Percentiles rank a stretch among this genome's conserved stretches.
Evolutionary conservation across 371 early-diverging fungal genomes (phyloP).

Genomic region (Rhizomucor pusillus): DNA sequence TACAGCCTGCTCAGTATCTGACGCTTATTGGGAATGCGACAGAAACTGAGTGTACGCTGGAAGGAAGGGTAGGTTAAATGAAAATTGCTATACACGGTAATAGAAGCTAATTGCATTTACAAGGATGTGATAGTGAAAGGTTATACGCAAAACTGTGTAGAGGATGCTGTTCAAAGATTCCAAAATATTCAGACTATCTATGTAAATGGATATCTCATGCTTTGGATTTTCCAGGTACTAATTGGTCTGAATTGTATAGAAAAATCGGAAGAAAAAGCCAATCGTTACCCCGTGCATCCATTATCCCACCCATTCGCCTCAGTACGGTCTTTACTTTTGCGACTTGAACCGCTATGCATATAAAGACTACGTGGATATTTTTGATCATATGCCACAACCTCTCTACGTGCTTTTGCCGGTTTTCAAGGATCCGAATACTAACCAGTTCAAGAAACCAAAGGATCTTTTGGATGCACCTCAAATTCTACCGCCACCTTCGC

Average conservation of each 20-base stretch:
- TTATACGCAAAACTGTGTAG: conserved; percentile 8
- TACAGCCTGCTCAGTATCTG: conserved; percentile 22
- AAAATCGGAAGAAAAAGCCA: conserved; percentile 19
- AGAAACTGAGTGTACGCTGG: conserved; percentile 18
- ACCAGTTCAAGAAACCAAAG: conserved; percentile 22
- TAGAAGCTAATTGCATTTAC: not conserved
- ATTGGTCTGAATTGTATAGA: conserved; percentile 4
- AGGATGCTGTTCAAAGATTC: conserved; percentile 35
- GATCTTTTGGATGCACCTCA: conserved; percentile 17
- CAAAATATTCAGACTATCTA: conserved; percentile 25
- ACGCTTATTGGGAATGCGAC: conserved; percentile 18
- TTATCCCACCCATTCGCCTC: conserved; percentile 25
- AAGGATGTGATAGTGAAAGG: conserved; percentile 29
- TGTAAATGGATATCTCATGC: conserved; percentile 18
- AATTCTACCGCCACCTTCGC: not conserved
- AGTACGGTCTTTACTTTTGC: conserved; percentile 33
- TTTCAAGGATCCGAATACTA: conserved; percentile 22
- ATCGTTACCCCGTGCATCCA: conserved; percentile 31
- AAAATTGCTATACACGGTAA: not conserved
- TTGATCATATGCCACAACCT: conserved; percentile 9
- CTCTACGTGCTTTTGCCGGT: conserved; percentile 32
- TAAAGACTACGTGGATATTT: conserved; percentile 13
- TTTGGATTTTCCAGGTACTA: not conserved
- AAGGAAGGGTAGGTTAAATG: conserved; percentile 11
- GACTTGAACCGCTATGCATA: conserved; percentile 22